Percentiles rank a stretch among this genome's conserved stretches.
Evolutionary conservation across 768 basidiomycete genomes (phyloP).

Genomic region (Phaeotremella fagi): DNA sequence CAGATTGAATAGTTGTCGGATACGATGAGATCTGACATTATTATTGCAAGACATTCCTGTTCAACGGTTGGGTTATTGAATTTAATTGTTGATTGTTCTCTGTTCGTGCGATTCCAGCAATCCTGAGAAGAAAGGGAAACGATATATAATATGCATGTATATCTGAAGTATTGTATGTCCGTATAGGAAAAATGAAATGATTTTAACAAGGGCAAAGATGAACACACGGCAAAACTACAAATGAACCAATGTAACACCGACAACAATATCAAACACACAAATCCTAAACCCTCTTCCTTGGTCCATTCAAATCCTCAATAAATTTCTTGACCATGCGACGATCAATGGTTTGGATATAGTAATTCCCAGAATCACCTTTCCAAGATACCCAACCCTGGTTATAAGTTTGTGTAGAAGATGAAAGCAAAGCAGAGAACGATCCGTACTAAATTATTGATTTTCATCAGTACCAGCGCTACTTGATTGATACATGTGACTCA

Average conservation of each 20-base stretch:
- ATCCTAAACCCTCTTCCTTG: conserved; percentile 1
- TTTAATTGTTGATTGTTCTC: too few relatives aligned
- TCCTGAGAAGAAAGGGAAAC: too few relatives aligned
- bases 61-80: too few relatives aligned
- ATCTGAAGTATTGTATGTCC: too few relatives aligned
- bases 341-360: conserved; percentile 40
- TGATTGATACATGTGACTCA: conserved; percentile 45
- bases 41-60: too few relatives aligned
- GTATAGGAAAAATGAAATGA: too few relatives aligned
- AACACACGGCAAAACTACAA: too few relatives aligned
- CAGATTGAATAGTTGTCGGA: too few relatives aligned
- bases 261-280: neutral
- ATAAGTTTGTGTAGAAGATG: conserved; percentile 24
- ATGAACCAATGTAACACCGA: neutral
- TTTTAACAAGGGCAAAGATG: too few relatives aligned
- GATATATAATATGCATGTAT: too few relatives aligned
- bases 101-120: too few relatives aligned
- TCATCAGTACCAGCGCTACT: neutral
- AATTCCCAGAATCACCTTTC: conserved; percentile 40
- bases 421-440: conserved; percentile 37
- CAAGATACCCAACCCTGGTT: conserved; percentile 40
- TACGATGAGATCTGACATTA: too few relatives aligned
- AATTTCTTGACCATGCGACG: conserved; percentile 28
- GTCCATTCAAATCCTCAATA: conserved; percentile 27
- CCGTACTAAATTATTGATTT: conserved; percentile 24